Evolutionary conservation across 1,139 yeast genomes (phyloP), one percentile per base, ranked within the genome.

Genomic region (Sugiyamaella xylanicola): DNA sequence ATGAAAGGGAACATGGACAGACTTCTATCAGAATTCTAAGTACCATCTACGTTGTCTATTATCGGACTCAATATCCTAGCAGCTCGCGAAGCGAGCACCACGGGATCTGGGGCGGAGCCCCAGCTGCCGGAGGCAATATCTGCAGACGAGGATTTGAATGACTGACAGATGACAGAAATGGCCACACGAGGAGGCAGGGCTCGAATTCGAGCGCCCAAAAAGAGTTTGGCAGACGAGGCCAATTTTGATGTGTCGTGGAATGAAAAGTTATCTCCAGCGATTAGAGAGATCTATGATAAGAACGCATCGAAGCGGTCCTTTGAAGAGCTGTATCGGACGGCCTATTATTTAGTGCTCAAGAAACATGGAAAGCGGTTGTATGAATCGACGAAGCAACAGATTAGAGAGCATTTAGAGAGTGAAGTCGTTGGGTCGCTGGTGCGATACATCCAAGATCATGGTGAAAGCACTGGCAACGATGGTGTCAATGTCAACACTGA

Each of bases 311-410:
- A 81, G 57, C 75, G 92, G 32, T 87, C 96, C 0, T 93, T 89
- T 68, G 97, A 91, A 64, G 89, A 85, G 62, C 77, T 93, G 1
- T 93, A 93, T 69, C 76, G 96, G 51, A 83, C 86, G 39, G 90
- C 95, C 0, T 93, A 93, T 67, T 83, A 84, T 19, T 69, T 91
- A 42, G 97, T 91, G 2, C 71, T 90, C 46, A 79, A 88, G 57
- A 91, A 89, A 63, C 81, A 79, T 63, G 96, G 96, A 2, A 82
- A 79, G 41, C 77, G 77, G 62, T 74, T 93, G 1, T 90, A 92
- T 65, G 85, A 82, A 4, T 79, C 83, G 48, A 86, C 90, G 13
- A 72, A 80, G 36, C 71, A 65, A 4, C 74, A 83, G 29, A 77
- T 91, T 1, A 72, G 75, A 2, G 65, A 68, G 1, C 87, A 86